These are phyloP conservation scores for Tylopilus sp. DNA, from an alignment of 768 basidiomycete genomes.

Conservation along the genomic window DNA sequence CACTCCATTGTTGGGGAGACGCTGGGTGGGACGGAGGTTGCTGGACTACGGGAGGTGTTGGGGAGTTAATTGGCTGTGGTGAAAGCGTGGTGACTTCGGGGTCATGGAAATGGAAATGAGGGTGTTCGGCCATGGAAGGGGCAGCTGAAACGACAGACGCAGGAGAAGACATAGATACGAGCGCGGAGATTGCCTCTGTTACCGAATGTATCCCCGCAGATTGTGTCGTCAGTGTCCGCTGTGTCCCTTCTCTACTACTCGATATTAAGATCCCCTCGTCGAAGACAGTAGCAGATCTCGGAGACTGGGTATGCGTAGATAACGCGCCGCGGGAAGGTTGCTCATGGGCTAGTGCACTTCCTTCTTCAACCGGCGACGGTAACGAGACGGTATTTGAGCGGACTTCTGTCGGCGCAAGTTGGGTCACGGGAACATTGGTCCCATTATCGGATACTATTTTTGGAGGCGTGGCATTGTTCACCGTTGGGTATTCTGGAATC, in stretches of 20 bases:
- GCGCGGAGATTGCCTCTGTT: conserved; percentile 24
- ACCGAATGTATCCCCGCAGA: conserved; percentile 9
- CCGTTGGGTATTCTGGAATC: conserved; percentile 23
- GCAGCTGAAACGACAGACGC: conserved; percentile 1
- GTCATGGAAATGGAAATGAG: conserved; percentile 1
- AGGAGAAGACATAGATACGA: conserved; percentile 8
- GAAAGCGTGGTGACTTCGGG: conserved; percentile 3
- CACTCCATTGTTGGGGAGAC: conserved; percentile 30
- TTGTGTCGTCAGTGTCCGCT: neutral
- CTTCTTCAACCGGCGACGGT: neutral
- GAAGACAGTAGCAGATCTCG: neutral
- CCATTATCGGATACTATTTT: neutral
- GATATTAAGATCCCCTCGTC: neutral
- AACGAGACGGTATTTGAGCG: neutral
- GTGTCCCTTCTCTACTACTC: neutral
- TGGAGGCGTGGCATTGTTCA: neutral
- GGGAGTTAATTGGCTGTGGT: conserved; percentile 6
- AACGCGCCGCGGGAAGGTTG: neutral
- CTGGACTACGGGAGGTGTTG: neutral
- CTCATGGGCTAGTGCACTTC: neutral
- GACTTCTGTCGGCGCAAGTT: neutral
- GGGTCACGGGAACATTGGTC: conserved; percentile 5
- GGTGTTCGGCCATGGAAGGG: neutral
- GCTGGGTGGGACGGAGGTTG: conserved; percentile 4
- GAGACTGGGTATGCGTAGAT: neutral